Base-by-base conservation (phyloP, 2,329 filamentous ascomycete species). In the Diplocarpon rosae region DNA sequence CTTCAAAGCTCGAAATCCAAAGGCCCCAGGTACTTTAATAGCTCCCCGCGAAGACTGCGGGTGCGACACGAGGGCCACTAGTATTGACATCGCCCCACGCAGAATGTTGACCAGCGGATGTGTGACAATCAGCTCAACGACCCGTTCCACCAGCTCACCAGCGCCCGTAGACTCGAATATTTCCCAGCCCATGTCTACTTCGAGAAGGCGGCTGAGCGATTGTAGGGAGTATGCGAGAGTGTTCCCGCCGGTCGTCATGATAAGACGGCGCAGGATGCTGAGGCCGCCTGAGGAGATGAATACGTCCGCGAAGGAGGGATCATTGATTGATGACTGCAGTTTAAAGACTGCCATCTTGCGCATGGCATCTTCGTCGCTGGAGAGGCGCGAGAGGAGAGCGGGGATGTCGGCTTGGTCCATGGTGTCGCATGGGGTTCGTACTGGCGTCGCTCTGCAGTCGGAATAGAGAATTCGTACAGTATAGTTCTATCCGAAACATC, bases 281-380 rank as follows among this genome's bases (percentile, higher is more conserved):
- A 96, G 72, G 3, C 92, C 92, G 46, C 88, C 88, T 39, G 88
- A 85, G 41, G 83, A 80, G 50, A 96, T 94, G 68, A 98, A 98
- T 56, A 93, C 80, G 64, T 96, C 92, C 59, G 92, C 92, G 64
- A 96, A 96, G 40, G 88, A 84, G 20, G 90, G 90, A 66, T 98
- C 92, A 62, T 89, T 90, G 65, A 98, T 95, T 51, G 86, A 88
- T 52, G 78, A 83, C 66, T 98, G 92, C 53, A 98, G 78, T 69
- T 95, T 95, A 76, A 98, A 98, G 49, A 93, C 92, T 49, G 92
- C 92, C 86, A 96, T 95, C 66, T 98, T 98, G 60, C 89, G 86
- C 56, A 86, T 82, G 45, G 86, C 89, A 71, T 98, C 92, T 66
- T 95, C 78, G 56, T 81, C 75, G 66, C 77, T 80, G 33, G 74